Conservation (phyloP, 2,329 filamentous ascomycete species). For the Colletotrichum trifolii region DNA sequence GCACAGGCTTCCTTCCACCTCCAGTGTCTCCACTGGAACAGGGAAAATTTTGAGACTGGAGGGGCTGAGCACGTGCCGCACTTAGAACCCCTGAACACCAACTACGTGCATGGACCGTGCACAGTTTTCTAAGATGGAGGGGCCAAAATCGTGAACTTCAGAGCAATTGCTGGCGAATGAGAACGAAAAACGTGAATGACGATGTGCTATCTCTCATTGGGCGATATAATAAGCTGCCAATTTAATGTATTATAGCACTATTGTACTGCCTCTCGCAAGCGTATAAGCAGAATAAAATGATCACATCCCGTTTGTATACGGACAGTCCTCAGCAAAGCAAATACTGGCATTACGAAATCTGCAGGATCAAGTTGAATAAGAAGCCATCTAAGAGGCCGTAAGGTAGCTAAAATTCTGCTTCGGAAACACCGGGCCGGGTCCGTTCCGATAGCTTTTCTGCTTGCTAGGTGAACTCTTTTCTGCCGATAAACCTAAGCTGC, state of each 20-base stretch:
- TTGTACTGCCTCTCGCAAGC: no score
- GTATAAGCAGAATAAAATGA: not conserved
- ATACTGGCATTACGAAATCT: not conserved
- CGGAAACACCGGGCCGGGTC: conserved; percentile 26
- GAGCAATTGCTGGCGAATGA: no score
- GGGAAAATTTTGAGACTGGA: conserved; percentile 34
- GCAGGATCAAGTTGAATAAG: conserved; percentile 26
- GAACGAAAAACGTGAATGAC: not conserved
- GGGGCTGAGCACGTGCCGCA: conserved; percentile 35
- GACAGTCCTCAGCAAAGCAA: not conserved
- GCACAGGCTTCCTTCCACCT: conserved; percentile 5
- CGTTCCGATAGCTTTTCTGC: conserved; percentile 26
- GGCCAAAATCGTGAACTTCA: no score
- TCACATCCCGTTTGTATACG: not conserved
- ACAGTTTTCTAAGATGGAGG: not conserved
- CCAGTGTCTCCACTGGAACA: not conserved
- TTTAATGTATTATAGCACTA: no score
- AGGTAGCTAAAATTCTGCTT: conserved; percentile 16
- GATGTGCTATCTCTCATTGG: conserved; percentile 1
- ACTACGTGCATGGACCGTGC: conserved; percentile 23
- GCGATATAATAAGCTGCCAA: no score
- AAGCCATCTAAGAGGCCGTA: conserved; percentile 32
- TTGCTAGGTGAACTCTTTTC: conserved; percentile 29
- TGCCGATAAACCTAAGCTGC: conserved; percentile 13
- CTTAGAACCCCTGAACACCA: conserved; percentile 20